Base-by-base conservation (phyloP, 1,139 yeast species). In the Diutina pseudorugosa region DNA sequence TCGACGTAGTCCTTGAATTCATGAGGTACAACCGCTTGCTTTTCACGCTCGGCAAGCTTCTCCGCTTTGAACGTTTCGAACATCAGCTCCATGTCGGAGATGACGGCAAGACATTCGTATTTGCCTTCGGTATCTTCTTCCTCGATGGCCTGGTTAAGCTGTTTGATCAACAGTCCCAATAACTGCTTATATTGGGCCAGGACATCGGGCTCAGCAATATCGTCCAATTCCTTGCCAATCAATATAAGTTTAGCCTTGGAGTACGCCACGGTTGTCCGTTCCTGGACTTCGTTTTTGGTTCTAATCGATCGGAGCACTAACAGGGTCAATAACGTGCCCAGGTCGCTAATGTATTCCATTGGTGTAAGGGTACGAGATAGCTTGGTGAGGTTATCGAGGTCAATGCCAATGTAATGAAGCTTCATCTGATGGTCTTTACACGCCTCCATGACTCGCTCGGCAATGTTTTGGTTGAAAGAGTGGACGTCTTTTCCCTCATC, bases 71-170 rank as follows among this genome's bases (percentile, higher is more conserved):
- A 73, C 1, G 70, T 73, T 47, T 79, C 82, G 62, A 79, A 80
- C 84, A 80, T 80, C 59, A 77, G 75, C 59, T 80, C 85, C 70
- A 80, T 76, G 59, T 80, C 85, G 55, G 71, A 74, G 21, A 80
- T 79, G 48, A 80, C 81, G 0, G 82, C 82, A 55, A 80, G 69
- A 59, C 84, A 78, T 60, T 80, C 85, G 66, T 74, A 72, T 53
- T 77, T 76, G 16, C 75, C 76, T 47, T 75, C 75, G 43, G 70
- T 67, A 58, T 80, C 83, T 48, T 76, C 76, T 27, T 63, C 59
- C 16, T 75, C 75, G 11, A 78, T 71, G 4, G 82, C 76, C n/a
- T 62, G 67, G 55, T 78, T 76, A 55, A 80, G 66, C 58, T 80
- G 85, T 52, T 67, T 69, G 48, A 80, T 63, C 51, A 80, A 65